Conservation (phyloP, 1,139 yeast genomes). For the Geotrichum bryndzae region DNA sequence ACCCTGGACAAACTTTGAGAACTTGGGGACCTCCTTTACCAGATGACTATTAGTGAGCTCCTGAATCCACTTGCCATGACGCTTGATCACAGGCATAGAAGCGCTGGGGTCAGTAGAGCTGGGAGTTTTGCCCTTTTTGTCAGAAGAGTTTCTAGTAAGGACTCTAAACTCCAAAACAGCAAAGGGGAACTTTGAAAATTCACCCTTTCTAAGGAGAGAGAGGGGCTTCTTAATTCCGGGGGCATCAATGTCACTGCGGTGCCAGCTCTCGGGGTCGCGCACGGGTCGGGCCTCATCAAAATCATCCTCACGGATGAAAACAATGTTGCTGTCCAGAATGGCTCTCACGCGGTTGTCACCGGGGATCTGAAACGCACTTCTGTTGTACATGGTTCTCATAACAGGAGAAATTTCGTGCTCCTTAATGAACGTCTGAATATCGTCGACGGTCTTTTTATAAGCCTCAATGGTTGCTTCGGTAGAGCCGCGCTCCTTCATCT, state of each 20-base stretch:
- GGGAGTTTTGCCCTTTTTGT: conserved; percentile 17
- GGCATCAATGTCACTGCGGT: conserved; percentile 82
- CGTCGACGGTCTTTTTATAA: conserved; percentile 49
- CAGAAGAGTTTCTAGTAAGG: conserved; percentile 29
- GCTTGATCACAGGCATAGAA: conserved; percentile 36
- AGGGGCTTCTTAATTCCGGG: conserved; percentile 59
- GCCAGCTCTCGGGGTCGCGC: conserved; percentile 87
- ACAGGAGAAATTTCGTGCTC: conserved; percentile 74
- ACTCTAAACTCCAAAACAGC: conserved; percentile 84
- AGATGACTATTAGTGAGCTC: conserved; percentile 79
- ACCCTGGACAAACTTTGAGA: conserved; percentile 87
- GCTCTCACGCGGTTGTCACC: conserved; percentile 91
- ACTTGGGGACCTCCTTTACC: conserved; percentile 86
- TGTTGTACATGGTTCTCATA: conserved; percentile 75
- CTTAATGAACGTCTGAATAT: conserved; percentile 57
- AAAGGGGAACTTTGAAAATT: conserved; percentile 78
- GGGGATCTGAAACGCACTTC: conserved; percentile 97
- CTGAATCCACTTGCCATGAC: conserved; percentile 71
- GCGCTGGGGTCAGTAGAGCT: conserved; percentile 12
- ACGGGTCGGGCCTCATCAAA: conserved; percentile 81
- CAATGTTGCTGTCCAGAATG: conserved; percentile 80
- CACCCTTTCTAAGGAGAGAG: conserved; percentile 76
- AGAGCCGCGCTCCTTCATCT: conserved; percentile 53
- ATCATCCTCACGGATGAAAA: conserved; percentile 84
- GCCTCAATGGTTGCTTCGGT: conserved; percentile 43